A percentile compares a stretch with the other conserved stretches of the same genome.
These are phyloP conservation scores for Linnemannia zychae DNA, from an alignment of 192 early-diverging fungal species.

Conservation along the genomic window DNA sequence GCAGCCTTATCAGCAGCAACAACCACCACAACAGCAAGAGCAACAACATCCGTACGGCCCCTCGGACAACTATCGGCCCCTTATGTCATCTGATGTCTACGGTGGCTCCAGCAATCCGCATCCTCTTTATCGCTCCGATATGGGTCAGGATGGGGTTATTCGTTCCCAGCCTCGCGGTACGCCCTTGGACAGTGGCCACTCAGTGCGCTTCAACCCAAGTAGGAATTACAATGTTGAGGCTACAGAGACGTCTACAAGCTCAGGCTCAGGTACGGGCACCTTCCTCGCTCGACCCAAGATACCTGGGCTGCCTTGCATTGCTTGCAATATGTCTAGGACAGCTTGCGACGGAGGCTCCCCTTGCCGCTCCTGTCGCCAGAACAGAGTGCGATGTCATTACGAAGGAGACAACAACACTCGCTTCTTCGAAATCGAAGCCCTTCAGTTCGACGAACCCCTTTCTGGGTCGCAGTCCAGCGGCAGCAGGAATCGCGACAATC, in stretches of 20 bases:
- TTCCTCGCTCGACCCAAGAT: conserved; percentile 36
- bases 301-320: conserved; percentile 43
- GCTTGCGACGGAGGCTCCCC: conserved; percentile 50
- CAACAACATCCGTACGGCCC: conserved; percentile 9
- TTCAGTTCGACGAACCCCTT: conserved; percentile 30
- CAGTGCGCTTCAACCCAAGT: conserved; percentile 47
- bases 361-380: conserved; percentile 27
- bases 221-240: conserved; percentile 28
- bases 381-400: conserved; percentile 40
- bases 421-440: conserved; percentile 51
- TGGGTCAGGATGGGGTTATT: conserved; percentile 33
- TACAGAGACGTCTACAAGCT: background rate
- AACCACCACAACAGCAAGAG: conserved; percentile 1
- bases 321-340: conserved; percentile 30
- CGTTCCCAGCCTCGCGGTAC: conserved; percentile 42
- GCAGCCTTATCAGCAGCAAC: conserved; percentile 2
- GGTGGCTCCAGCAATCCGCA: conserved; percentile 12
- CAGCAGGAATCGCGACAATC: conserved; percentile 30
- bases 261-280: conserved; percentile 16
- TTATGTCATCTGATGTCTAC: conserved; percentile 21
- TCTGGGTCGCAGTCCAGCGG: conserved; percentile 11
- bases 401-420: conserved; percentile 48
- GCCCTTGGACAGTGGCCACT: conserved; percentile 30
- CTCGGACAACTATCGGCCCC: conserved; percentile 22
- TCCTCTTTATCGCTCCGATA: background rate